Percentiles rank a stretch among this genome's conserved stretches.
These are phyloP conservation scores for Arachnomyces sp. DNA, from an alignment of 2,329 filamentous ascomycete genomes.

Conservation along the genomic window DNA sequence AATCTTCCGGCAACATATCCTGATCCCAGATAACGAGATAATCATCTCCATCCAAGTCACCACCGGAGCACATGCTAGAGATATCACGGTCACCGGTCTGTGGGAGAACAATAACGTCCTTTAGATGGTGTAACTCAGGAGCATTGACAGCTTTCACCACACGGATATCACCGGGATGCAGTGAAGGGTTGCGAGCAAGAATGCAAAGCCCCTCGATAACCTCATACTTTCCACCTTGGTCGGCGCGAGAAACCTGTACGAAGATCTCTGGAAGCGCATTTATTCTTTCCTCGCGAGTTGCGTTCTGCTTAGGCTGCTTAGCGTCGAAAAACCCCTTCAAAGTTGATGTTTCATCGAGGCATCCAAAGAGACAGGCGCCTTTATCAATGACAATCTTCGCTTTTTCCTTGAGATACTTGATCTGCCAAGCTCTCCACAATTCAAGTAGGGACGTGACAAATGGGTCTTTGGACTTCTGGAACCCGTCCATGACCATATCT, in stretches of 20 bases:
- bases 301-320: constrained; percentile 29
- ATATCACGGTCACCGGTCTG: constrained; percentile 75
- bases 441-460: constrained; percentile 73
- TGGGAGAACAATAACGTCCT: constrained; percentile 81
- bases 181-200: constrained; percentile 82
- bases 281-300: constrained; percentile 35
- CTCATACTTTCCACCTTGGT: constrained; percentile 48
- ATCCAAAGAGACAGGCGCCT: constrained; percentile 81
- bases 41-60: constrained; percentile 92
- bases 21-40: constrained; percentile 90
- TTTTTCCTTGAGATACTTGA: constrained; percentile 88
- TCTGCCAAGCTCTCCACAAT: constrained; percentile 81
- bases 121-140: constrained; percentile 64
- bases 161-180: constrained; percentile 87
- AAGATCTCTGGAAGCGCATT: constrained; percentile 75
- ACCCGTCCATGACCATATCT: constrained; percentile 69
- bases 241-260: constrained; percentile 62
- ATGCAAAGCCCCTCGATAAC: constrained; percentile 72
- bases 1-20: constrained; percentile 59
- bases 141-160: constrained; percentile 77
- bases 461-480: constrained; percentile 67
- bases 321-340: constrained; percentile 63
- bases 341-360: constrained; percentile 73
- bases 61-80: constrained; percentile 90
- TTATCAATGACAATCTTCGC: constrained; percentile 74